Percentiles rank a stretch among this genome's conserved stretches.
phyloP scores from a whole-genome alignment of 2,329 filamentous ascomycete species.

The Coleophoma cylindrospora region DNA sequence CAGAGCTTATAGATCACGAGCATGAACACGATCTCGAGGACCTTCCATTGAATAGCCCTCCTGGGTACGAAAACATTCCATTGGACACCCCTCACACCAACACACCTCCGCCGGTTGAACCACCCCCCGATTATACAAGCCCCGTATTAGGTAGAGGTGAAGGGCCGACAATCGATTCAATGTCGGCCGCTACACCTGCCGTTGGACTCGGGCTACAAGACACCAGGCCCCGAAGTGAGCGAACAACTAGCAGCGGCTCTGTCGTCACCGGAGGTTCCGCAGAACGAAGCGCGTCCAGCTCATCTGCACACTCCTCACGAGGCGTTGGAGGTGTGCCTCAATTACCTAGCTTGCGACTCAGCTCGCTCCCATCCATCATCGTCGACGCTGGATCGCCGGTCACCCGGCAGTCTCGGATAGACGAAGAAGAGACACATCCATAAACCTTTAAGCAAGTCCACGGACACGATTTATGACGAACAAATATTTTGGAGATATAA shows the following conservation, averaged over 20 bases:
- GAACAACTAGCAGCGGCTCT: conserved; percentile 8
- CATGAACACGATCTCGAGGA: conserved; percentile 21
- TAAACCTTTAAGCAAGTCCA: neutral
- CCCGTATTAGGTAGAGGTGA: conserved; percentile 17
- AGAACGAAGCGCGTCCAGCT: neutral
- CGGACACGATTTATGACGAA: neutral
- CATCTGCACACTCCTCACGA: conserved; percentile 14
- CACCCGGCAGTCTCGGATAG: neutral
- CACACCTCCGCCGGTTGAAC: conserved; percentile 5
- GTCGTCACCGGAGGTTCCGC: neutral
- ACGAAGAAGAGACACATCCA: neutral
- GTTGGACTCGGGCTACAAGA: conserved; percentile 7
- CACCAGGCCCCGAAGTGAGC: conserved; percentile 1
- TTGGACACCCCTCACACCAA: conserved; percentile 16
- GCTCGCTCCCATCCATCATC: conserved; percentile 49
- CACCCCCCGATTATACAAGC: conserved; percentile 23
- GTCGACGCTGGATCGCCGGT: conserved; percentile 36
- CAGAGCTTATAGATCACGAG: conserved; percentile 23
- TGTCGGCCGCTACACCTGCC: neutral
- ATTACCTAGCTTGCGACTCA: conserved; percentile 47
- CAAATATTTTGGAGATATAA: neutral
- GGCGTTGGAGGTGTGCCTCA: conserved; percentile 38
- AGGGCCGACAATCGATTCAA: conserved; percentile 2
- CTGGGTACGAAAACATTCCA: conserved; percentile 26
- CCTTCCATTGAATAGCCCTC: conserved; percentile 21